Base-by-base conservation (phyloP, 2,329 filamentous ascomycete species). In the Thermoascus crustaceus region DNA sequence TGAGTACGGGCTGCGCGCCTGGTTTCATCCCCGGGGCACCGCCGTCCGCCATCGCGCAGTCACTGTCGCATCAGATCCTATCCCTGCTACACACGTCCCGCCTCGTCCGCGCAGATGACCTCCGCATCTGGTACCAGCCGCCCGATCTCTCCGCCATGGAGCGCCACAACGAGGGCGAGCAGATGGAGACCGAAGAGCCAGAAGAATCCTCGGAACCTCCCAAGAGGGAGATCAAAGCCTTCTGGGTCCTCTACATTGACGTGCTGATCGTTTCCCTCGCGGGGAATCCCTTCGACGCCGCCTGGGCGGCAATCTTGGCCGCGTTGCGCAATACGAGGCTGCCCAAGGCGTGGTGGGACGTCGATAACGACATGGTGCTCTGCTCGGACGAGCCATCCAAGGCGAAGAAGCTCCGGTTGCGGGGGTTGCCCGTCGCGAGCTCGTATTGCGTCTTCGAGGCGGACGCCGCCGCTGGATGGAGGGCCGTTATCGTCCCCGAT, bases 161-260 rank as follows among this genome's bases (percentile, higher is more conserved):
- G 30, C 53, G 53, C 23, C 49, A 54, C 39, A 54, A 58, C n/a
- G 59, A 58, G 18, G 55, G 67, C 20, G 67, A 73, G 38, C 63
- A 66, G 11, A 59, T 68, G 17, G 64, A 62, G 10, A 66, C 69
- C 10, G 67, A 72, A 14, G 67, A 60, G 66, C 36, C 54, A 63
- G 16, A 48, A 49, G 24, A 46, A 50, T 4, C 40, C 2, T 46
- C 45, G 17, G 43, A 45, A 29, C 30, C 45, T 2, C 50, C 60
- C 9, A 46, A 51, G 25, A 57, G 58, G 5, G 71, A 78, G 43
- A 61, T 89, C 7, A 89, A 84, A 56, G 91, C 82, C 0, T 96
- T 93, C 60, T 98, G 89, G 91, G 80, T 85, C 7, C 76, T 98
- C 13, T 95, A 94, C 61, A 84, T 98, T 46, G 89, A 96, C 55